Base-by-base conservation (phyloP, 2,329 filamentous ascomycete species). In the Monosporascus sp. region DNA sequence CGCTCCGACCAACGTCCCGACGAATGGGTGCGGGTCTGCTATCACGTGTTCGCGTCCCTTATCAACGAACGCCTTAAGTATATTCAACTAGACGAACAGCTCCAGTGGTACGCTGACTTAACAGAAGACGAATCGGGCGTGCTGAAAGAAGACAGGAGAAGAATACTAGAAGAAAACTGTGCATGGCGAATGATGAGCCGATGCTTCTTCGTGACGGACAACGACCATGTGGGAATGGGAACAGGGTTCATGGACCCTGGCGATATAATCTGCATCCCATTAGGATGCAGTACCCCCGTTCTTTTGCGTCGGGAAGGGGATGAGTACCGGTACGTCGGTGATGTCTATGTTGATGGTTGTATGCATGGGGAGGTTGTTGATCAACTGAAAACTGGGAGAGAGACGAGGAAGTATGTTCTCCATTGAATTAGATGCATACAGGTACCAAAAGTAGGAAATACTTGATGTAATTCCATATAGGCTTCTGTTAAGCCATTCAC, bases 271-370 rank as follows among this genome's bases (percentile, higher is more conserved):
- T 62, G 66, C 7, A 65, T 73, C 1, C 69, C 71, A 0, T 54
- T 70, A 1, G 71, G 71, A 1, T 73, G 69, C 51, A 56, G 51
- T 3, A 73, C 71, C 1, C 69, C 69, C 1, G 56, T 71, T 9
- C 37, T 71, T 2, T 56, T 71, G 7, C 60, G 69, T 1, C 40
- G 3, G 3, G 57, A 52, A 0, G 61, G 66, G n/a, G 66, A 62
- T 16, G 66, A 64, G 53, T 69, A 64, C 55, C 53, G 60, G 7
- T 68, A 64, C 46, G 62, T 72, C 2, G 70, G 71, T 1, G 70
- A 73, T 49, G 58, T 63, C 2, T 73, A 71, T 49, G 48, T 73
- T 3, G 57, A 72, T 54, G 61, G 63, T 0, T 71, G 68, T 27
- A 72, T 73, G 69, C 38, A 65, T 34, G 68, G 69, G 0, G 52